Evolutionary conservation across 139 green algal genomes (phyloP), one percentile per base, ranked within the genome.

Genomic region (Chlorella ohadii): DNA sequence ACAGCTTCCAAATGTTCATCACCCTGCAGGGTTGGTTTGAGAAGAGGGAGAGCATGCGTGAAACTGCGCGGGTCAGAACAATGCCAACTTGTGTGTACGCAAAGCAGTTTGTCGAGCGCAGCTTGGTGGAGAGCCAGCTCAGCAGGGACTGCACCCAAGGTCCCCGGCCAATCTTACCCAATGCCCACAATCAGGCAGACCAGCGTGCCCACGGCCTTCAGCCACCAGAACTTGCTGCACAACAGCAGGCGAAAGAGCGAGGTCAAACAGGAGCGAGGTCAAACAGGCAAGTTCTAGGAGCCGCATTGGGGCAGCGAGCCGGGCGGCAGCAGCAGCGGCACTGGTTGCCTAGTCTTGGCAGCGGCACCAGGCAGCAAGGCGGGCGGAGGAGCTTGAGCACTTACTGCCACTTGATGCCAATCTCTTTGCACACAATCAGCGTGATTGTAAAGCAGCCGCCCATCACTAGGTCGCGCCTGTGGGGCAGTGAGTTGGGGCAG

Each of bases 1-100:
- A 68, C 63, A 68, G 63, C 63, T 68, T 68, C 63, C 63, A 68
- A 17, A 68, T 68, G 63, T 68, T 68, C 63, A 68, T 68, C 63
- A 68, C 63, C 3, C 51, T 59, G 9, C 15, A 59, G 2, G 51
- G n/a, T n/a, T n/a, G n/a, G n/a, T n/a, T n/a, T n/a, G n/a, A n/a
- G n/a, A n/a, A n/a, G 11, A 22, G 51, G 12, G 22, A 59, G 51
- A 13, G 51, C 19, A 22, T 22, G 51, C 2, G 51, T 23, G 51
- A 23, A 22, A 13, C 51, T 9, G 51, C 15, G n/a, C n/a, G n/a
- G n/a, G n/a, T n/a, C n/a, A n/a, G n/a, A n/a, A n/a, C n/a, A n/a
- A n/a, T n/a, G n/a, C n/a, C n/a, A n/a, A n/a, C n/a, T n/a, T n/a
- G n/a, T n/a, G n/a, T n/a, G n/a, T 51, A 9, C 44, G 44, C 9